A percentile compares a stretch with the other conserved stretches of the same genome.
These are phyloP conservation scores for Candida smagusa DNA, from an alignment of 1,139 yeast species.

Conservation along the genomic window DNA sequence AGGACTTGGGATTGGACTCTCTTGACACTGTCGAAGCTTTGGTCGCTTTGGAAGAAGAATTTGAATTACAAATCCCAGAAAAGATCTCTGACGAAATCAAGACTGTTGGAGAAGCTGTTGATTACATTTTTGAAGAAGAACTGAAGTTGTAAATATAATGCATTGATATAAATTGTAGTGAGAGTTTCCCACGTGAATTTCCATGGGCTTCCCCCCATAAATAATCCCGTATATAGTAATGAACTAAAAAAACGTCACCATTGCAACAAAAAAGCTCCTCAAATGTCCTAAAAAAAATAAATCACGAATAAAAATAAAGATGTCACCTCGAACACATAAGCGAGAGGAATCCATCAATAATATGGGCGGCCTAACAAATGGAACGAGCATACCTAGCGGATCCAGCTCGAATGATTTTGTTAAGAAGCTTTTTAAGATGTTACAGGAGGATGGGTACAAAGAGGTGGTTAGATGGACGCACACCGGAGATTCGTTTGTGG, in stretches of 20 bases:
- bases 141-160: slow-evolving; percentile 32
- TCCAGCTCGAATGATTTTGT: slow-evolving; percentile 69
- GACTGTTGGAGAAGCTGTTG: slow-evolving; percentile 67
- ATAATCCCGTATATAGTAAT: too few relatives aligned
- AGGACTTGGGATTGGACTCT: slow-evolving; percentile 68
- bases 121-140: slow-evolving; percentile 53
- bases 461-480: slow-evolving; percentile 82
- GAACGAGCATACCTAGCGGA: neutral
- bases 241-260: too few relatives aligned
- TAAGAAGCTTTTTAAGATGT: slow-evolving; percentile 74
- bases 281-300: too few relatives aligned
- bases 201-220: too few relatives aligned
- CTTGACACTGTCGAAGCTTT: slow-evolving; percentile 69
- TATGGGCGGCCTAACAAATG: neutral
- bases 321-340: neutral
- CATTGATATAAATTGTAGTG: too few relatives aligned
- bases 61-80: slow-evolving; percentile 68
- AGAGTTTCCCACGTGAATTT: too few relatives aligned
- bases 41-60: slow-evolving; percentile 72
- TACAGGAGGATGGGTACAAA: slow-evolving; percentile 72
- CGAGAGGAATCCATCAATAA: neutral
- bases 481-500: slow-evolving; percentile 81
- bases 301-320: neutral
- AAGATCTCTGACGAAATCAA: slow-evolving; percentile 65
- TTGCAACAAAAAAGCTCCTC: too few relatives aligned